Base-by-base conservation (phyloP, 495 filamentous ascomycete species). In the Penicillium longicatenatum region DNA sequence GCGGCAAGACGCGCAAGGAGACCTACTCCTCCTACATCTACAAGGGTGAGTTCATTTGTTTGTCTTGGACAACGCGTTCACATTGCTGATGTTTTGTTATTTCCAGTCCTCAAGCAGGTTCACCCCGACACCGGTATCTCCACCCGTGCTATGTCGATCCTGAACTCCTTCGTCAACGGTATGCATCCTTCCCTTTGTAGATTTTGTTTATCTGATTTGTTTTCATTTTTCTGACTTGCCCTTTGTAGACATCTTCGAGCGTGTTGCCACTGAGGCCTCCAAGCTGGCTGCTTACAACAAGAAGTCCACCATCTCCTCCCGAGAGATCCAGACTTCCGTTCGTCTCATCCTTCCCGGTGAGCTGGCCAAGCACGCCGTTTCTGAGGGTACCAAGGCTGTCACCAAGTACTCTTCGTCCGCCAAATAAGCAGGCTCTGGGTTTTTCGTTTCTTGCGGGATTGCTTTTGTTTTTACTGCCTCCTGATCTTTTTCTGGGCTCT, bases 241-340 rank as follows among this genome's bases (percentile, higher is more conserved):
- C 59, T 52, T 56, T 50, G n/a, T 60, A 97, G 93, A 98, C 71
- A 98, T 98, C 75, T 98, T 98, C 78, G 94, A 98, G 88, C 95
- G 94, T 66, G 94, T 98, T 66, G 94, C 94, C 49, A 98, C 94
- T 54, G 94, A 98, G 78, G 94, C 94, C 43, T 97, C 92, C 73
- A 98, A 98, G 88, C 86, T 98, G 47, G 94, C 94, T 65, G 95
- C 94, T 52, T 98, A 98, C 84, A 98, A 98, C 88, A 98, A 98
- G 90, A 98, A 98, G 85, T 97, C 93, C 45, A 98, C 94, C 78
- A 98, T 98, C 82, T 98, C 94, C 22, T 97, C 93, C 61, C 89
- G 94, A 73, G 94, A 98, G 81, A 98, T 98, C 73, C 94, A 98
- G 86, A 98, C 94, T 65, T 98, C 94, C 61, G 94, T 98, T 63